These are phyloP conservation scores for Saturnispora sanitii DNA, from an alignment of 805 yeast genomes.

Conservation along the genomic window DNA sequence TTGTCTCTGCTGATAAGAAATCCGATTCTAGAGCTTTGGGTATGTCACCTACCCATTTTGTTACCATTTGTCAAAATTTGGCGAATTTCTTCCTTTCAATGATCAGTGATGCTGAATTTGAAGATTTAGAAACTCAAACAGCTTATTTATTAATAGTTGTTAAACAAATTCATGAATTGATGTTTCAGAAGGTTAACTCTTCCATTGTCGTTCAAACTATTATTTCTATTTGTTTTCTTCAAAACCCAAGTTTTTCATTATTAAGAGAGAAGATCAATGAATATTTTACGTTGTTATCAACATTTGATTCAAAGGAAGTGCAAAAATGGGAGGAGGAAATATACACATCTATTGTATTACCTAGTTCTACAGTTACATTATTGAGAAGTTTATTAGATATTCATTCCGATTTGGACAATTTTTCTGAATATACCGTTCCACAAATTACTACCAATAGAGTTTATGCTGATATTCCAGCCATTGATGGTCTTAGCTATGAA, in stretches of 20 bases:
- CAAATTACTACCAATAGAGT: slow-evolving; percentile 22
- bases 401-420: slow-evolving; percentile 30
- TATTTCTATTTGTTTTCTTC: slow-evolving; percentile 40
- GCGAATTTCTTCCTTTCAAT: slow-evolving; percentile 15
- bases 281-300: slow-evolving; percentile 19
- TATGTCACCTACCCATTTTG: slow-evolving; percentile 21
- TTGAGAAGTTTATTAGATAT: slow-evolving; percentile 29
- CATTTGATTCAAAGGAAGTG: slow-evolving; percentile 14
- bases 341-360: slow-evolving; percentile 20
- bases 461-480: slow-evolving; percentile 23
- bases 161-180: slow-evolving; percentile 20
- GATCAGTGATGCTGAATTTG: slow-evolving; percentile 14
- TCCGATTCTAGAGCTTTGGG: slow-evolving; percentile 30
- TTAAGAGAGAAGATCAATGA: slow-evolving; percentile 23
- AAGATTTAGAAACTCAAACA: slow-evolving; percentile 17
- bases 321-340: slow-evolving; percentile 14
- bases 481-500: slow-evolving; percentile 26
- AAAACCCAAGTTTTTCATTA: slow-evolving; percentile 36
- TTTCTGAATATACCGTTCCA: slow-evolving; percentile 20
- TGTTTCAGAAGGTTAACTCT: slow-evolving; percentile 18
- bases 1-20: slow-evolving; percentile 30
- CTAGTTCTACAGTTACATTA: slow-evolving; percentile 19
- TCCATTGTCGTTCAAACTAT: slow-evolving; percentile 29
- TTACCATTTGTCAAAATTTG: slow-evolving; percentile 20
- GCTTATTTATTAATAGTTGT: slow-evolving; percentile 20